These are phyloP conservation scores for Phytophthora pinifolia DNA, from an alignment of 352 stramenopile species.

Conservation along the genomic window DNA sequence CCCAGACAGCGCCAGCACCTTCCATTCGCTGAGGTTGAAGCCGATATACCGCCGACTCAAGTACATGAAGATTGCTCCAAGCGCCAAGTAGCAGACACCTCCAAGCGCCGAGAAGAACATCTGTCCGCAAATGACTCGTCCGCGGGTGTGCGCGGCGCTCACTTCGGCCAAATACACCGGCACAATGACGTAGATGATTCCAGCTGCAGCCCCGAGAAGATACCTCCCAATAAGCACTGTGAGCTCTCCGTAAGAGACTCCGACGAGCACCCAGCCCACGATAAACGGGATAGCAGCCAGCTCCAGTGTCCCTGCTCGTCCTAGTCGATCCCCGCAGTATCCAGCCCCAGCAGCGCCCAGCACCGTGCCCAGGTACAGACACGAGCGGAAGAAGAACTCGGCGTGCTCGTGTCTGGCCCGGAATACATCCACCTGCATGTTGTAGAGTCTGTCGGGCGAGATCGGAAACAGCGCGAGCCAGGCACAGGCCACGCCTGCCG, in stretches of 20 bases:
- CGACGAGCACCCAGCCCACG: constrained; percentile 72
- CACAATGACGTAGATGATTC: constrained; percentile 62
- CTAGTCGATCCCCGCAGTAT: constrained; percentile 64
- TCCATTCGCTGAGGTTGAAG: constrained; percentile 87
- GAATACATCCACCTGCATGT: constrained; percentile 87
- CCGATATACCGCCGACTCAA: constrained; percentile 65
- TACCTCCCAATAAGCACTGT: constrained; percentile 69
- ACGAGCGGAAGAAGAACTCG: constrained; percentile 70
- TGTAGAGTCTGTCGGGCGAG: constrained; percentile 68
- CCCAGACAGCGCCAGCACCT: constrained; percentile 55
- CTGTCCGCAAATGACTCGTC: constrained; percentile 53
- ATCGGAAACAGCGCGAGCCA: constrained; percentile 78
- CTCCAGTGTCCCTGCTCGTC: constrained; percentile 70
- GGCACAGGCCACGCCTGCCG: constrained; percentile 42
- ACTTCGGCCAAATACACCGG: constrained; percentile 78
- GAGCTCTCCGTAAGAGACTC: constrained; percentile 63
- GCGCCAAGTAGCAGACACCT: constrained; percentile 46
- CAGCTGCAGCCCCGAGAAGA: constrained; percentile 50
- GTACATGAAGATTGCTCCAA: constrained; percentile 63
- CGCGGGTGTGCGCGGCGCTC: constrained; percentile 53
- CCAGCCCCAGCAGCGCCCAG: constrained; percentile 57
- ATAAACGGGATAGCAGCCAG: constrained; percentile 71
- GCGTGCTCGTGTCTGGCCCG: constrained; percentile 65
- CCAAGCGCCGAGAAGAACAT: constrained; percentile 42
- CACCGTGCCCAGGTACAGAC: constrained; percentile 62